Evolutionary conservation across 2,329 filamentous ascomycete genomes (phyloP).

Genomic region (Podosphaera xanthii): DNA sequence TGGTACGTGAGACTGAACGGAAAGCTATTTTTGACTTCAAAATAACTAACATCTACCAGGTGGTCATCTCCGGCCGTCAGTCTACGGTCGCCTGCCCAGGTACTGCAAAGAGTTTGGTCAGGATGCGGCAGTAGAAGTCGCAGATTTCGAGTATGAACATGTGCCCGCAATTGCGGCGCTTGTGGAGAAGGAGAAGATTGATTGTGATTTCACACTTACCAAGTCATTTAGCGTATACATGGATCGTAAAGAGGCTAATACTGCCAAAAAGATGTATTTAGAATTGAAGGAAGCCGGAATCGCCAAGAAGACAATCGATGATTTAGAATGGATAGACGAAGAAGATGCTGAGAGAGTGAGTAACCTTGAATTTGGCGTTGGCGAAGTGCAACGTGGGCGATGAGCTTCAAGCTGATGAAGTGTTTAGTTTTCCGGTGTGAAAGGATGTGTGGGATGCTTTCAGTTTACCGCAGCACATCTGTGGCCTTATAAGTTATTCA

Average conservation of each 20-base stretch:
- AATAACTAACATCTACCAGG: conserved; percentile 12
- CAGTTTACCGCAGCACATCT: conserved; percentile 11
- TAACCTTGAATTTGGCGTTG: background rate
- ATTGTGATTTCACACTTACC: conserved; percentile 21
- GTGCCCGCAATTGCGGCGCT: conserved; percentile 18
- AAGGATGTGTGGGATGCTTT: conserved; percentile 4
- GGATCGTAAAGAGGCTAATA: conserved; percentile 23
- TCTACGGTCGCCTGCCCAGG: conserved; percentile 18
- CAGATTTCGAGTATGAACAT: conserved; percentile 20
- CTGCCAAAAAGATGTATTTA: conserved; percentile 38
- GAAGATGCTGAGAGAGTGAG: conserved; percentile 2
- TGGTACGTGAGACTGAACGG: conserved; percentile 2
- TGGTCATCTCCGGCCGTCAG: conserved; percentile 20
- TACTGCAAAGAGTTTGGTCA: conserved; percentile 16
- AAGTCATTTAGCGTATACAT: conserved; percentile 19
- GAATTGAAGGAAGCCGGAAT: conserved; percentile 25
- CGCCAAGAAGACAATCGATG: conserved; percentile 2
- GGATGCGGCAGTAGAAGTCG: conserved; percentile 18
- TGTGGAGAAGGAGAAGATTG: conserved; percentile 19
- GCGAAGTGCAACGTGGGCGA: background rate
- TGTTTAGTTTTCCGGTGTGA: conserved; percentile 6
- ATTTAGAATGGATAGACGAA: conserved; percentile 1
- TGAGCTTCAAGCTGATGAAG: background rate
- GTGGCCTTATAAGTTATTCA: conserved; percentile 38
- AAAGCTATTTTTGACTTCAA: background rate